Base-by-base conservation (phyloP, 352 stramenopile genomes). In the Globisporangium paddicum region DNA sequence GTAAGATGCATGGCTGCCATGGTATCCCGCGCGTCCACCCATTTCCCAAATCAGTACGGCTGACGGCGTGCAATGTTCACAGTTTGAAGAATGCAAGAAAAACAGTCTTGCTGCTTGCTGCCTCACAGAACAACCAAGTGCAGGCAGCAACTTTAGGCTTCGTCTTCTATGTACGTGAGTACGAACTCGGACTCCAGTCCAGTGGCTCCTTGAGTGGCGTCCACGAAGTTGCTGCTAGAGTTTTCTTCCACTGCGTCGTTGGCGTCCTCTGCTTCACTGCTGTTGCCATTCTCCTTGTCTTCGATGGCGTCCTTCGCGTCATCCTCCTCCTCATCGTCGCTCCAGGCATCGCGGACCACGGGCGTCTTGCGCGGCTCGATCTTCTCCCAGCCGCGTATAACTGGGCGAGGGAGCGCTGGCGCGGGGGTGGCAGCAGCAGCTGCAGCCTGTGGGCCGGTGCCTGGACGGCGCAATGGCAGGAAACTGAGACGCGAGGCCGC, bases 311-410 rank as follows among this genome's bases (percentile, higher is more conserved):
- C 44, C 2, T 38, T 26, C 16, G 1, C 45, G n/a, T 62, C 38
- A 26, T 35, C 42, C 2, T 67, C 48, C 26, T 58, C 59, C 38
- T 90, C 82, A 18, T 91, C 83, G 35, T 93, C 81, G 64, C 84
- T 93, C 84, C 84, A 93, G 0, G 84, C 82, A 61, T 93, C 84
- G 2, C 62, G 67, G 35, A 90, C 55, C 55, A 78, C 66, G 5
- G 74, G 72, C 9, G 63, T 55, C 25, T 69, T 69, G 11, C 66
- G 70, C 55, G 70, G 73, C 32, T 77, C 66, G 19, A 91, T 89
- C 52, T 76, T 83, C 50, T 93, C 83, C 83, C 83, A 93, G 6
- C 83, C 83, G 32, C 83, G 75, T 5, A 57, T 42, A 34, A 70
- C 58, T 14, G 68, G 61, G 4, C 60, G 47, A 25, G 47, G 64